Evolutionary conservation across 73 alveolate species (phyloP).

Genomic region (Effrenium voratum): DNA sequence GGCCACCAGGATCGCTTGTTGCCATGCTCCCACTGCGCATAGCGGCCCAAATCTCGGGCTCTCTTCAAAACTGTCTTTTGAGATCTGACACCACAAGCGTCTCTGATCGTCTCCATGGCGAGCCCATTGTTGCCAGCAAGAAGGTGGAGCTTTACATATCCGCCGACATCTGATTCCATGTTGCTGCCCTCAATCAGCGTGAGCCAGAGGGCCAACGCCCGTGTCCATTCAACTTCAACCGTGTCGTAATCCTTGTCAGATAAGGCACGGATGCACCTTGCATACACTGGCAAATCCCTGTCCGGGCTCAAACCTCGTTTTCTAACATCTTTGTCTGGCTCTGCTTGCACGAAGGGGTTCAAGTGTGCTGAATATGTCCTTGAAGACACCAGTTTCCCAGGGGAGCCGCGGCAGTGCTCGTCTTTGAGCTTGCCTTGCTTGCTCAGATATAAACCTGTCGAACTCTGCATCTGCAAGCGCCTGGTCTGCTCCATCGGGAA

Average conservation of each 20-base stretch:
- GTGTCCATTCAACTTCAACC: background rate
- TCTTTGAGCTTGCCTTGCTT: too few species aligned
- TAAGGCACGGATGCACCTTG: background rate
- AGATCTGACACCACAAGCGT: conserved; percentile 7
- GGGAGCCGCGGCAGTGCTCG: too few species aligned
- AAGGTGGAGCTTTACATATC: background rate
- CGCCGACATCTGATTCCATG: background rate
- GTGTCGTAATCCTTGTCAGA: background rate
- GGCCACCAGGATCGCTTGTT: background rate
- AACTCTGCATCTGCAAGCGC: too few species aligned
- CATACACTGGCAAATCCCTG: background rate
- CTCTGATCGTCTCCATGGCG: background rate
- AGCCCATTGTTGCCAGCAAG: background rate
- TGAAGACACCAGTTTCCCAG: too few species aligned
- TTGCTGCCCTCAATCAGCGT: background rate
- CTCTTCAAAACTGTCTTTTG: background rate
- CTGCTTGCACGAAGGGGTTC: too few species aligned
- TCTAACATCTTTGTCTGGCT: too few species aligned
- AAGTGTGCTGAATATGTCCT: too few species aligned
- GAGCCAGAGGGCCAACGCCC: background rate
- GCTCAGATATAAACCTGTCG: too few species aligned
- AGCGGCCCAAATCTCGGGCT: background rate
- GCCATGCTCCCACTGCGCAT: background rate
- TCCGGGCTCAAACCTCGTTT: too few species aligned
- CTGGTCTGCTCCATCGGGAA: too few species aligned